Conservation (phyloP, 2,329 filamentous ascomycete genomes). For the Ciborinia camelliae region DNA sequence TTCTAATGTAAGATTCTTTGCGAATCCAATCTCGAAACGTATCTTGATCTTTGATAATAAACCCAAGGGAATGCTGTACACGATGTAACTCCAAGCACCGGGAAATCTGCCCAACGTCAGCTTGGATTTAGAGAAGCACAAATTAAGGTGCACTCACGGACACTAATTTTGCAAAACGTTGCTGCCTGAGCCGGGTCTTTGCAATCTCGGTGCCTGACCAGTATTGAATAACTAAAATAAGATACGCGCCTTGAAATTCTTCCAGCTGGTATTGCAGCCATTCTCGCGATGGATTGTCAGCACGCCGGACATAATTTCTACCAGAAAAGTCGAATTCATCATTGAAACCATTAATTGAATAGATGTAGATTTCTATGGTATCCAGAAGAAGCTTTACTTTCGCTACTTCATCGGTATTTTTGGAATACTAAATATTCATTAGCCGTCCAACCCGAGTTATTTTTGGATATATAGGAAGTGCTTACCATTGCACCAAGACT, state of each 20-base stretch:
- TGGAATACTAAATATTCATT: conserved; percentile 29
- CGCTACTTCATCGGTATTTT: conserved; percentile 25
- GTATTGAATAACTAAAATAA: conserved; percentile 36
- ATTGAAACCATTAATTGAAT: conserved; percentile 31
- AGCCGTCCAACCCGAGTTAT: conserved; percentile 12
- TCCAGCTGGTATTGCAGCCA: conserved; percentile 37
- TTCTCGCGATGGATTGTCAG: conserved; percentile 28
- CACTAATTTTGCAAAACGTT: conserved; percentile 32
- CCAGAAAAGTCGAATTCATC: conserved; percentile 35
- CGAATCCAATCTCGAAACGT: conserved; percentile 34
- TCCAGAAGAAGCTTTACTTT: conserved; percentile 32
- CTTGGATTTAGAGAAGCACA: not conserved
- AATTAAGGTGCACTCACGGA: conserved; percentile 30
- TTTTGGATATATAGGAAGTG: not conserved
- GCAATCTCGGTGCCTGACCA: conserved; percentile 35
- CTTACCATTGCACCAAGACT: conserved; percentile 36
- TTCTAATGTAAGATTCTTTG: conserved; percentile 35
- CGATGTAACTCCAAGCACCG: conserved; percentile 30
- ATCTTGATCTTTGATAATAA: conserved; percentile 30
- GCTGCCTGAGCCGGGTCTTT: conserved; percentile 33
- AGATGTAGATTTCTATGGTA: conserved; percentile 33
- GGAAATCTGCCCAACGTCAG: conserved; percentile 30
- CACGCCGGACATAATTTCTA: conserved; percentile 29
- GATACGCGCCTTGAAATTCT: conserved; percentile 37
- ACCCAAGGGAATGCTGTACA: conserved; percentile 29